Evolutionary conservation across 2,329 filamentous ascomycete genomes (phyloP), one percentile per base, ranked within the genome.

Genomic region (Aschersonia sp.): DNA sequence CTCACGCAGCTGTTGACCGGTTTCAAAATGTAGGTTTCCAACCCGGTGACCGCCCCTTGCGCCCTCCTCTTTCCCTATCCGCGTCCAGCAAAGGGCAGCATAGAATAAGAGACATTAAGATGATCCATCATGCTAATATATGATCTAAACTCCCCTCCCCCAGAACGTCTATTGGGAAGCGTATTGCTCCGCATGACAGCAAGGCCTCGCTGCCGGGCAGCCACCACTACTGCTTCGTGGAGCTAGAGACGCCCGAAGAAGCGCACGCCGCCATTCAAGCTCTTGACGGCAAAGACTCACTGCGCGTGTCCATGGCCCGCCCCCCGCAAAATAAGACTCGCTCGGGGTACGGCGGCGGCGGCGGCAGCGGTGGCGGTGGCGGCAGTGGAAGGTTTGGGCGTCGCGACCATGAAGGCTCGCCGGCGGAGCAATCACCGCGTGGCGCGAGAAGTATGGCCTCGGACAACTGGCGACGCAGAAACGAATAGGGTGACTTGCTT

Each of bases 181-280:
- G 71, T 14, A 82, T 75, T 67, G 81, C 71, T 44, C 77, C 71
- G 51, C 79, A 69, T 58, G 77, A 66, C 56, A 76, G 62, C 56
- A 81, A 70, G 49, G 66, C 64, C 30, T 59, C 65, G n/a, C 66
- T 67, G 41, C 64, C 68, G 0, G 76, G 75, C 32, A 72, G 76
- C 52, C 70, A 78, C 56, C 74, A 82, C 61, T 83, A 78, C 60
- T 76, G 77, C 54, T 83, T 83, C 50, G 75, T 83, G n/a, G 78
- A 83, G 54, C 72, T 83, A 48, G 66, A 64, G 44, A 74, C 68
- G 5, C 58, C 63, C 0, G 70, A 77, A 46, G 73, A 81, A 51
- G 76, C 76, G 0, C 60, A 69, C 35, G 61, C 61, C 8, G 79
- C 77, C 29, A 66, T 76, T 2, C 55, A 52, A 31, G 43, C 53